phyloP scores from a whole-genome alignment of 331 rosid genomes.

The Dryas integrifolia region DNA sequence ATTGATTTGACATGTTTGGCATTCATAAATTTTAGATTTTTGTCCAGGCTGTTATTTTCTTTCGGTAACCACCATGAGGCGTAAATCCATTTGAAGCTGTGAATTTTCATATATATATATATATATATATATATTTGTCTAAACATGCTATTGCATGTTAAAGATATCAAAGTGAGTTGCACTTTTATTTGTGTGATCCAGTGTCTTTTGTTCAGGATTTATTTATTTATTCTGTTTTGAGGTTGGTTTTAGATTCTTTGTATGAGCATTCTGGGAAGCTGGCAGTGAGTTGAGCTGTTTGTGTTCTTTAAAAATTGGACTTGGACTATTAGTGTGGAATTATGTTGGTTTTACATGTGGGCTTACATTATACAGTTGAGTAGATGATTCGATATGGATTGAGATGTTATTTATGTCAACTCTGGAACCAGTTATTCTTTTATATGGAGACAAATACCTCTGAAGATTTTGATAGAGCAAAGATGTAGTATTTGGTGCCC shows the following conservation, averaged over 20 bases:
- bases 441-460: not conserved
- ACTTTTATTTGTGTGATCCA: not conserved
- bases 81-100: constrained; percentile 4
- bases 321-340: not conserved
- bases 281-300: constrained; percentile 2
- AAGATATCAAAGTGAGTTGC: not conserved
- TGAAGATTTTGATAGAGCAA: not conserved
- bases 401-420: constrained; percentile 3
- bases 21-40: not conserved
- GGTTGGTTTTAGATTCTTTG: constrained; percentile 2
- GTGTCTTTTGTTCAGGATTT: not conserved
- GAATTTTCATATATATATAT: not conserved
- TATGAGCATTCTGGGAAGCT: not conserved
- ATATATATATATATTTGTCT: not conserved
- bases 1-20: not conserved
- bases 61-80: not conserved
- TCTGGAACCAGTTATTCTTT: not conserved
- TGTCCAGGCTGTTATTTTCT: not conserved
- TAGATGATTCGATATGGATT: not conserved
- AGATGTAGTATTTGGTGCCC: not conserved
- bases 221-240: not conserved
- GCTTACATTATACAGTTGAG: not conserved
- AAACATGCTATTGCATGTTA: not conserved
- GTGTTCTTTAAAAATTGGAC: not conserved
- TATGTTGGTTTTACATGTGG: not conserved